phyloP scores from a whole-genome alignment of 140 eudicot genomes.

The Stevia rebaudiana region DNA sequence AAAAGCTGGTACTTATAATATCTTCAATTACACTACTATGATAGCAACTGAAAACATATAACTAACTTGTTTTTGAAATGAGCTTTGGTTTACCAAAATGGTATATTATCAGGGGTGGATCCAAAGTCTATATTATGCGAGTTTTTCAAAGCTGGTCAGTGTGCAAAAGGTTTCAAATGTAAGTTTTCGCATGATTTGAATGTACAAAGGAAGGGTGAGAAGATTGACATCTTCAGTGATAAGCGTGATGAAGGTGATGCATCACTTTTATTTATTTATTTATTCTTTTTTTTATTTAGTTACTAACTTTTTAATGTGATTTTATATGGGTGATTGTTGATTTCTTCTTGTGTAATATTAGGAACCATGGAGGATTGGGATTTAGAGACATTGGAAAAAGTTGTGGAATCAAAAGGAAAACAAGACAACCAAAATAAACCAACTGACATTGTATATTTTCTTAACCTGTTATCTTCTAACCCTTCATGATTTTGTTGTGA shows the following conservation, averaged over 20 bases:
- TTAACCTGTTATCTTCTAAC: conserved; percentile 1
- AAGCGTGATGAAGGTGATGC: conserved; percentile 81
- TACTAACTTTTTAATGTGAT: not conserved
- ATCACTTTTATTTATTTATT: not conserved
- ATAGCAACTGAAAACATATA: not conserved
- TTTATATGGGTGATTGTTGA: conserved; percentile 5
- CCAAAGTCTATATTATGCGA: conserved; percentile 92
- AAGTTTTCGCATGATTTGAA: conserved; percentile 92
- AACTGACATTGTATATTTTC: conserved; percentile 68
- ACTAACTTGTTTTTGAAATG: not conserved
- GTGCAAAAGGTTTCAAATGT: conserved; percentile 95
- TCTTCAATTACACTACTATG: not conserved
- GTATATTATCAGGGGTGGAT: conserved; percentile 65
- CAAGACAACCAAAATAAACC: conserved; percentile 94
- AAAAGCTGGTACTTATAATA: not conserved
- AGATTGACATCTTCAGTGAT: conserved; percentile 90
- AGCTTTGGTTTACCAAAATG: conserved; percentile 2
- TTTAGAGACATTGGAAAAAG: conserved; percentile 73
- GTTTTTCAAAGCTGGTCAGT: conserved; percentile 88
- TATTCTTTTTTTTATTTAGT: not conserved
- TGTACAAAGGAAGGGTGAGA: conserved; percentile 94
- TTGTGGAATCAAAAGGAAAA: conserved; percentile 69
- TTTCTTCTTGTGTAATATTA: conserved; percentile 8
- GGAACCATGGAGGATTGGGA: conserved; percentile 98
- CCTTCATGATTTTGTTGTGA: not conserved